Evolutionary conservation across 164 flowering plant genomes (phyloP).

Genomic region (Buxus sempervirens): DNA sequence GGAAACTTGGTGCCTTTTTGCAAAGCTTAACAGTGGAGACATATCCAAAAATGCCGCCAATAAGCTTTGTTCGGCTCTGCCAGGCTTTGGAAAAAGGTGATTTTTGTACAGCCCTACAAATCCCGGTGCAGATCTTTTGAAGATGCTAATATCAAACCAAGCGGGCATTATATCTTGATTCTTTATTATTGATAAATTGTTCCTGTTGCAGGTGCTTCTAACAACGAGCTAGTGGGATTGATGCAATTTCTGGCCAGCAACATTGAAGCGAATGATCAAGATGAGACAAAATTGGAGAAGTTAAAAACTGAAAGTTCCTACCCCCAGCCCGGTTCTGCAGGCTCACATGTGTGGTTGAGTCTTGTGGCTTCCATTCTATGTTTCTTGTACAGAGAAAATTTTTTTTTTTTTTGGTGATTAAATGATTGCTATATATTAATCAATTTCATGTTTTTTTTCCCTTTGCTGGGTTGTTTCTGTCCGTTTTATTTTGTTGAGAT

Average conservation of each 20-base stretch:
- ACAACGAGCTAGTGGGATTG: slow-evolving; percentile 99
- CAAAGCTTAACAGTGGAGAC: slow-evolving; percentile 83
- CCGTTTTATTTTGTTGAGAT: not conserved
- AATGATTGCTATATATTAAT: not conserved
- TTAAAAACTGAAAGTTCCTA: not conserved
- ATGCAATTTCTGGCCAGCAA: slow-evolving; percentile 93
- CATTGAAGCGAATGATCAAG: slow-evolving; percentile 95
- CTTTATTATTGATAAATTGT: no score
- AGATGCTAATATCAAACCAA: no score
- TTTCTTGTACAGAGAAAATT: slow-evolving; percentile 3
- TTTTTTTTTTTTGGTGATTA: not conserved
- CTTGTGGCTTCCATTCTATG: not conserved
- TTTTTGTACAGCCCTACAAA: slow-evolving; percentile 66
- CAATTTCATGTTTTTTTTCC: not conserved
- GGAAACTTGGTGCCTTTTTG: slow-evolving; percentile 87
- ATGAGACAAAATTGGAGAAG: slow-evolving; percentile 53
- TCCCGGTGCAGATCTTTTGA: slow-evolving; percentile 62
- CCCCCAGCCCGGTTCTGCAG: not conserved
- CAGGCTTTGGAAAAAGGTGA: slow-evolving; percentile 85
- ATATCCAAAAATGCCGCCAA: slow-evolving; percentile 85
- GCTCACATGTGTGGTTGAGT: not conserved
- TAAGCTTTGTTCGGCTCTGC: slow-evolving; percentile 83
- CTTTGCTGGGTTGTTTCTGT: not conserved
- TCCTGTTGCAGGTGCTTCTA: slow-evolving; percentile 81
- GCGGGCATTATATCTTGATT: no score